Evolutionary conservation across 1,284 basidiomycete species (phyloP).

Genomic region (Sanghuangporus baumii): DNA sequence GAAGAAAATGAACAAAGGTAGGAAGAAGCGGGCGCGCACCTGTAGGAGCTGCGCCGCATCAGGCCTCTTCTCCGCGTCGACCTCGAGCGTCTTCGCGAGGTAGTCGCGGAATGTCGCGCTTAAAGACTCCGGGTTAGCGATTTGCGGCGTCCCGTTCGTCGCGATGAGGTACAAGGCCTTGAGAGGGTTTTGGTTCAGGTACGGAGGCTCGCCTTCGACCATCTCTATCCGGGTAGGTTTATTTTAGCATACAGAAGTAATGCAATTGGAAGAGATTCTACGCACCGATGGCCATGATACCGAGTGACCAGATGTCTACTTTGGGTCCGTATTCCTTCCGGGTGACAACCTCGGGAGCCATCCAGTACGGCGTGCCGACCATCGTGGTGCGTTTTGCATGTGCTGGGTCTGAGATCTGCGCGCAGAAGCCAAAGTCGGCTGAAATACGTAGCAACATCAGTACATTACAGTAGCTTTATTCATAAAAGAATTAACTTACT

Average conservation of each 20-base stretch:
- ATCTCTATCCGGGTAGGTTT: slow-evolving; percentile 60
- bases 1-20: slow-evolving; percentile 5
- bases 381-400: slow-evolving; percentile 97
- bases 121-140: slow-evolving; percentile 92
- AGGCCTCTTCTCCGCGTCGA: slow-evolving; percentile 91
- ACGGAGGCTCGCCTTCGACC: slow-evolving; percentile 99
- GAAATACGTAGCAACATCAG: slow-evolving; percentile 9
- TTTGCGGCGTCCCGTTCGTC: slow-evolving; percentile 96
- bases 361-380: slow-evolving; percentile 99
- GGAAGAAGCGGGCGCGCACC: slow-evolving; percentile 31
- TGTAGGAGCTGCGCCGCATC: slow-evolving; percentile 79
- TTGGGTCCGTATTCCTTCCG: slow-evolving; percentile 98
- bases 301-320: slow-evolving; percentile 97
- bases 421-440: slow-evolving; percentile 99
- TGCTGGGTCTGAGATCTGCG: slow-evolving; percentile 88
- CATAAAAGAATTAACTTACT: slow-evolving; percentile 53
- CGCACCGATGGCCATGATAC: slow-evolving; percentile 97
- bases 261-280: slow-evolving; percentile 10
- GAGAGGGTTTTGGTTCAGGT: slow-evolving; percentile 94
- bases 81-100: slow-evolving; percentile 84
- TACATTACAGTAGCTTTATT: background rate
- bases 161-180: slow-evolving; percentile 96
- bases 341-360: slow-evolving; percentile 98
- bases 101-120: slow-evolving; percentile 89
- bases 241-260: background rate